A percentile compares a stretch with the other conserved stretches of the same genome.
phyloP scores from a whole-genome alignment of 1,284 basidiomycete genomes.

The Tetrapyrgos nigripes region DNA sequence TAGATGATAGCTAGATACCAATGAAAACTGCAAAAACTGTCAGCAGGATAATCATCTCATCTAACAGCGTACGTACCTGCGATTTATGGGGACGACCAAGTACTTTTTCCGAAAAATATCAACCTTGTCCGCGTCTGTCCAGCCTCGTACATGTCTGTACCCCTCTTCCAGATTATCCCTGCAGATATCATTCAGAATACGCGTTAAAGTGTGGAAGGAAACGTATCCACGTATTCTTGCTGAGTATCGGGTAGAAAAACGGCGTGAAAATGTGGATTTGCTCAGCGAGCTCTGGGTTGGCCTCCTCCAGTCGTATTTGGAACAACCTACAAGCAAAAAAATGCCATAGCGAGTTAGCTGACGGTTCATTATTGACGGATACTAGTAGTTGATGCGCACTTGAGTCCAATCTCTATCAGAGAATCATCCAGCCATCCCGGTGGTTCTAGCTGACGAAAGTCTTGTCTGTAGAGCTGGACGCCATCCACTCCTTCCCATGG shows the following conservation, averaged over 20 bases:
- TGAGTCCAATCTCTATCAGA: not conserved
- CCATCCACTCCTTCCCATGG: not conserved
- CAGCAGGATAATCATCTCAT: too few relatives aligned
- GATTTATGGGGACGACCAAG: not conserved
- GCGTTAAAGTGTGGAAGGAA: not conserved
- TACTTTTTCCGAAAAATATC: not conserved
- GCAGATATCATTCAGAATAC: not conserved
- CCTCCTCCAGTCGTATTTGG: not conserved
- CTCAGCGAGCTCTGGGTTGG: not conserved
- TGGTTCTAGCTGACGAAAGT: slow-evolving; percentile 55
- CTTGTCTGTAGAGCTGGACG: slow-evolving; percentile 54
- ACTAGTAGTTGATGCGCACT: not conserved
- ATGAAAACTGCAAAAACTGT: not conserved
- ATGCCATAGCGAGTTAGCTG: not conserved
- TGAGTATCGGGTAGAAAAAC: not conserved
- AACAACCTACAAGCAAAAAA: not conserved
- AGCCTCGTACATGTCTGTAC: not conserved
- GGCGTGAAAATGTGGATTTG: not conserved
- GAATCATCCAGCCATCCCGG: not conserved
- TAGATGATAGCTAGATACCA: not conserved
- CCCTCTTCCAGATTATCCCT: not conserved
- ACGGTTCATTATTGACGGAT: not conserved
- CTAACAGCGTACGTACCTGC: not conserved
- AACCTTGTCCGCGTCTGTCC: not conserved
- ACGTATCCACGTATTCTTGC: not conserved